Evolutionary conservation across 176 grass and related monocot genomes (phyloP).

Genomic region (bread wheat (Triticum aestivum)): IWGSC_CS_RefSeq_v2.1 NC_057808.1:113644469-113644968

Average conservation of each 20-base stretch:
- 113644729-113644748: neutral
- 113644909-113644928: conserved; percentile 99
- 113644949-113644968: conserved; percentile 96
- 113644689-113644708: neutral
- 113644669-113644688: neutral
- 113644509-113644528: neutral
- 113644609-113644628: neutral
- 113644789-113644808: conserved; percentile 89
- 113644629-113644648: neutral
- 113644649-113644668: neutral
- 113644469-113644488: too few species aligned
- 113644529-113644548: neutral
- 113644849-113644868: conserved; percentile 99
- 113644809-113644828: conserved; percentile 76
- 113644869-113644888: conserved; percentile 97
- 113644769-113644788: conserved; percentile 65
- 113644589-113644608: neutral
- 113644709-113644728: neutral
- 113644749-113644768: conserved; percentile 3
- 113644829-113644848: conserved; percentile 92
- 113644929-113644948: conserved; percentile 99
- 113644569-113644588: neutral
- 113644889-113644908: conserved; percentile 92
- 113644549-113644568: conserved; percentile 1
- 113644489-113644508: neutral